Percentiles rank a stretch among this genome's conserved stretches.
Evolutionary conservation across 1,284 basidiomycete genomes (phyloP).

Genomic region (Xerocomus minutiporus): DNA sequence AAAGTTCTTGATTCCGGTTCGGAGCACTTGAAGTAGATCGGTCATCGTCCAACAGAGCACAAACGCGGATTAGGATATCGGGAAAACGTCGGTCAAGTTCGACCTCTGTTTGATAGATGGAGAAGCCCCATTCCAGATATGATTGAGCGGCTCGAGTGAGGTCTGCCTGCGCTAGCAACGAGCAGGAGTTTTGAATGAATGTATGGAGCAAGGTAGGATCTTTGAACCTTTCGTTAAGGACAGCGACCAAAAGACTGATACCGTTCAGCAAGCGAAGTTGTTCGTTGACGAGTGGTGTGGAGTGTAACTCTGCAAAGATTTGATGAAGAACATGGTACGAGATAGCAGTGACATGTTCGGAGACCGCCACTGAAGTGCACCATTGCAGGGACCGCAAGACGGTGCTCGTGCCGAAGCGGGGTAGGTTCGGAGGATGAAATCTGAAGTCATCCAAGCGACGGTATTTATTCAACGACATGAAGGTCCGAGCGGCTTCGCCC

Average conservation of each 20-base stretch:
- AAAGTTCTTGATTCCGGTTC: slow-evolving; percentile 43
- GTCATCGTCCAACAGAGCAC: slow-evolving; percentile 54
- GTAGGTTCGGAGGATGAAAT: slow-evolving; percentile 59
- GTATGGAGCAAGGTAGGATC: slow-evolving; percentile 59
- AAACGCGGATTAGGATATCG: slow-evolving; percentile 64
- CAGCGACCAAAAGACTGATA: slow-evolving; percentile 69
- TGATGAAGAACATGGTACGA: slow-evolving; percentile 76
- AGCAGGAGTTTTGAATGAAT: slow-evolving; percentile 63
- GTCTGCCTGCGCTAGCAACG: slow-evolving; percentile 66
- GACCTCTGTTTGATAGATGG: slow-evolving; percentile 39
- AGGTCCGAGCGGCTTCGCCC: slow-evolving; percentile 37
- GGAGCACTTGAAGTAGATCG: slow-evolving; percentile 25
- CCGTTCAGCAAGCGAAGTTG: slow-evolving; percentile 76
- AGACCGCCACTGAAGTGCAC: slow-evolving; percentile 41
- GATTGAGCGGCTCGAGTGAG: slow-evolving; percentile 67
- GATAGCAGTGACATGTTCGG: slow-evolving; percentile 44
- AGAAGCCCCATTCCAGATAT: slow-evolving; percentile 74
- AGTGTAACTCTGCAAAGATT: slow-evolving; percentile 65
- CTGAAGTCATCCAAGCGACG: slow-evolving; percentile 45
- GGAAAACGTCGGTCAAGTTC: slow-evolving; percentile 50
- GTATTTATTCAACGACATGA: slow-evolving; percentile 48
- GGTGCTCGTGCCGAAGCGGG: slow-evolving; percentile 45
- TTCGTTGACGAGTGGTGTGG: slow-evolving; percentile 79
- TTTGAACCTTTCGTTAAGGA: slow-evolving; percentile 51
- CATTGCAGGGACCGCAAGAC: slow-evolving; percentile 58